phyloP scores from a whole-genome alignment of 805 yeast species.

The Candida caryicola region DNA sequence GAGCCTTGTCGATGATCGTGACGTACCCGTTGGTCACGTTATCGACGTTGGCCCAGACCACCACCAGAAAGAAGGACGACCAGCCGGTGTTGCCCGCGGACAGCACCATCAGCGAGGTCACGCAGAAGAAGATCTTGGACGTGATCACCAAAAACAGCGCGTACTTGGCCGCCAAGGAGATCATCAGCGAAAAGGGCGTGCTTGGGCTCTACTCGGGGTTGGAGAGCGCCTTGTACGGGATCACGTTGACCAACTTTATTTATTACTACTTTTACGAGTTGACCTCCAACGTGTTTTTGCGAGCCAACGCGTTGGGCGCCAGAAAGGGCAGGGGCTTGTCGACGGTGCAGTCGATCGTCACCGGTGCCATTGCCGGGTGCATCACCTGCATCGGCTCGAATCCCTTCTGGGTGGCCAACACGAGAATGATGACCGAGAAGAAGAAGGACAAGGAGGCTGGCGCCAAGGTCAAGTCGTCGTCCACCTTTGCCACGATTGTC shows the following conservation, averaged over 20 bases:
- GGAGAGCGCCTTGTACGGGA: conserved; percentile 84
- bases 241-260: conserved; percentile 79
- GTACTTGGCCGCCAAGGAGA: conserved; percentile 33
- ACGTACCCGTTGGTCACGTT: conserved; percentile 88
- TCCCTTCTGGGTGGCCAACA: conserved; percentile 94
- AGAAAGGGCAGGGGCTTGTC: conserved; percentile 42
- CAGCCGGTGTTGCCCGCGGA: conserved; percentile 11
- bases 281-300: conserved; percentile 47
- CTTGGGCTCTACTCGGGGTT: conserved; percentile 78
- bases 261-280: conserved; percentile 90
- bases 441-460: conserved; percentile 20
- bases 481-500: conserved; percentile 55
- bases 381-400: conserved; percentile 78
- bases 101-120: conserved; percentile 11
- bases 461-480: conserved; percentile 24
- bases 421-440: conserved; percentile 72
- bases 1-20: conserved; percentile 79
- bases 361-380: conserved; percentile 86
- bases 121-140: conserved; percentile 15
- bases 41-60: conserved; percentile 87
- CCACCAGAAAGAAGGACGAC: conserved; percentile 24
- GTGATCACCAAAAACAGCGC: conserved; percentile 16
- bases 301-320: conserved; percentile 23
- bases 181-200: conserved; percentile 58
- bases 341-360: conserved; percentile 64